A percentile compares a stretch with the other conserved stretches of the same genome.
Evolutionary conservation across 2,329 filamentous ascomycete species (phyloP).

Genomic region (Alternaria gaisen): DNA sequence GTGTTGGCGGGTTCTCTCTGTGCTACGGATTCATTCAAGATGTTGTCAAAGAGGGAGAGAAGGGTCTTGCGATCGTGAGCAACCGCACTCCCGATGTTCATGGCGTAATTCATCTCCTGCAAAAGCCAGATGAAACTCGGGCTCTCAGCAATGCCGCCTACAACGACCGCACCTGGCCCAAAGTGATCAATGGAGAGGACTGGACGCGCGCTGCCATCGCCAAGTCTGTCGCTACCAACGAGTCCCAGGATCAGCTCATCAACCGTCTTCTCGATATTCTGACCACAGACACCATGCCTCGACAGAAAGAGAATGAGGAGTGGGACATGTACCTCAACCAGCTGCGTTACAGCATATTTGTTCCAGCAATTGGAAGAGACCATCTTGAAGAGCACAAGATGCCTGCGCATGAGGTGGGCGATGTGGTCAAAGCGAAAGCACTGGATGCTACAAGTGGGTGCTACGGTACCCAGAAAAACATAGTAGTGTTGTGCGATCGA

Average conservation of each 20-base stretch:
- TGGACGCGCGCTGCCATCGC: slow-evolving; percentile 61
- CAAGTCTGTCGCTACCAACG: slow-evolving; percentile 53
- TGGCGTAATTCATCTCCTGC: slow-evolving; percentile 62
- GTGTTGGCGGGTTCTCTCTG: slow-evolving; percentile 70
- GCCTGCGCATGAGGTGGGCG: slow-evolving; percentile 51
- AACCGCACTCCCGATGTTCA: slow-evolving; percentile 66
- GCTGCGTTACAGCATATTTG: slow-evolving; percentile 68
- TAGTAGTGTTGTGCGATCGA: slow-evolving; percentile 65
- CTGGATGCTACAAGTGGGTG: slow-evolving; percentile 56
- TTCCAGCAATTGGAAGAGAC: slow-evolving; percentile 64
- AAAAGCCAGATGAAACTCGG: slow-evolving; percentile 60
- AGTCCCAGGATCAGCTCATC: slow-evolving; percentile 61
- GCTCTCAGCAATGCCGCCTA: slow-evolving; percentile 70
- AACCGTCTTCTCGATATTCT: slow-evolving; percentile 62
- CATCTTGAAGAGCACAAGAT: slow-evolving; percentile 51
- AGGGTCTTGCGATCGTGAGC: slow-evolving; percentile 65
- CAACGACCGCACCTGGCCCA: slow-evolving; percentile 68
- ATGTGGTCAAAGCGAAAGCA: slow-evolving; percentile 51
- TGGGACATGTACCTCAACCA: slow-evolving; percentile 66
- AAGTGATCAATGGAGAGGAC: slow-evolving; percentile 66
- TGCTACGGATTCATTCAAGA: slow-evolving; percentile 66
- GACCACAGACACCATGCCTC: slow-evolving; percentile 64
- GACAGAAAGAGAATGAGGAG: slow-evolving; percentile 57
- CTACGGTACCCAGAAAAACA: slow-evolving; percentile 73
- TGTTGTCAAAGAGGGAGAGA: slow-evolving; percentile 33